These are phyloP conservation scores for Parachaetomium inaequale DNA, from an alignment of 495 filamentous ascomycete species.

Conservation along the genomic window DNA sequence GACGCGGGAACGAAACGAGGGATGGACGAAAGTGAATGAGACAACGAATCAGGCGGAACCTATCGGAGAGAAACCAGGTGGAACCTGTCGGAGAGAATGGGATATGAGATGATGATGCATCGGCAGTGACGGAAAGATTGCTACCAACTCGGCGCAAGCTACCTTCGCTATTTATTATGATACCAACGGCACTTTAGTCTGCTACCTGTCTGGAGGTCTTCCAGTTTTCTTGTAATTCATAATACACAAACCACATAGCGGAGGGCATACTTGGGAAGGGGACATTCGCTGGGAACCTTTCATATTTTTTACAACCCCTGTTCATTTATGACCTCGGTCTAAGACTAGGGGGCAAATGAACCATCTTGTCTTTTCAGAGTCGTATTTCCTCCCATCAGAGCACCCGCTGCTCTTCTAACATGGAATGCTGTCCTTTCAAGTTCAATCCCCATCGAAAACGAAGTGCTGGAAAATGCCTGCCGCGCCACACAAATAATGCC, in stretches of 20 bases:
- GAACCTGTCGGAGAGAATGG: too few relatives aligned
- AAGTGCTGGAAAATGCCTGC: neutral
- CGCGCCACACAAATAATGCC: neutral
- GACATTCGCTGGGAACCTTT: neutral
- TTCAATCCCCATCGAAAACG: neutral
- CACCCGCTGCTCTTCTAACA: neutral
- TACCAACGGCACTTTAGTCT: slow-evolving; percentile 1
- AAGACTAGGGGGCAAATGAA: too few relatives aligned
- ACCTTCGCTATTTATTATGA: slow-evolving; percentile 1
- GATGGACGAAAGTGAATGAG: too few relatives aligned
- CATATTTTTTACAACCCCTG: too few relatives aligned
- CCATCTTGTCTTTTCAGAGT: neutral
- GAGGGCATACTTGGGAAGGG: neutral
- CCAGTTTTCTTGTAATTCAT: neutral
- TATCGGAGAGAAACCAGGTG: too few relatives aligned
- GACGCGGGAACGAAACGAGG: too few relatives aligned
- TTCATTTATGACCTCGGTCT: too few relatives aligned
- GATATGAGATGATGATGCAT: neutral
- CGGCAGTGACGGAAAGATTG: slow-evolving; percentile 1
- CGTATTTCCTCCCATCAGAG: neutral
- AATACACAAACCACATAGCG: neutral
- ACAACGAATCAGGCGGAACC: too few relatives aligned
- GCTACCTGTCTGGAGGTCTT: neutral
- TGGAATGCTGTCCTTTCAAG: neutral
- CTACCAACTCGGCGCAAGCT: slow-evolving; percentile 4